phyloP scores from a whole-genome alignment of 352 stramenopile genomes.

The Pythium pectinolyticum region DNA sequence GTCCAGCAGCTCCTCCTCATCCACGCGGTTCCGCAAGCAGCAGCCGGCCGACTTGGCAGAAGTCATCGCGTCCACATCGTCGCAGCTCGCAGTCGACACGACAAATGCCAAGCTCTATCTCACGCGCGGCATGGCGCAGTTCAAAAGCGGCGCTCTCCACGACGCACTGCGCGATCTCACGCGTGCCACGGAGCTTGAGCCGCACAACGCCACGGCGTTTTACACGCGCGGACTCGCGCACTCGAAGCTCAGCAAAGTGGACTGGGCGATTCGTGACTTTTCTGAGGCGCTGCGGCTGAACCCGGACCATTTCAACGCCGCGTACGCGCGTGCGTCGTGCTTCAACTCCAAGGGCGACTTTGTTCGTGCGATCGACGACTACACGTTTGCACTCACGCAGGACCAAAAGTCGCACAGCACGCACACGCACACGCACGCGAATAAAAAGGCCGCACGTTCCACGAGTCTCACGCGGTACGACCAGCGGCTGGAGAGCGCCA shows the following conservation, averaged over 20 bases:
- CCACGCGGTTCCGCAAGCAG: conserved; percentile 54
- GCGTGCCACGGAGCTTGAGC: conserved; percentile 46
- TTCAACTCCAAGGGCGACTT: conserved; percentile 88
- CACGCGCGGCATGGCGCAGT: conserved; percentile 68
- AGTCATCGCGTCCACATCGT: conserved; percentile 71
- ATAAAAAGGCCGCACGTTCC: conserved; percentile 25
- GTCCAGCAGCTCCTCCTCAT: too few species aligned
- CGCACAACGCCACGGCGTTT: conserved; percentile 44
- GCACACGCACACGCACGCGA: too few species aligned
- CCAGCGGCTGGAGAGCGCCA: conserved; percentile 25
- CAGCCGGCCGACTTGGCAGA: conserved; percentile 62
- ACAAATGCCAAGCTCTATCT: conserved; percentile 67
- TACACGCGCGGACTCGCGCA: conserved; percentile 78
- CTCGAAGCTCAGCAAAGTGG: conserved; percentile 64
- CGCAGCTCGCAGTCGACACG: conserved; percentile 58
- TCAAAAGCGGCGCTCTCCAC: conserved; percentile 70
- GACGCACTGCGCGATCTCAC: conserved; percentile 61
- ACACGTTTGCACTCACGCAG: conserved; percentile 85
- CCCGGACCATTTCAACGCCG: conserved; percentile 87
- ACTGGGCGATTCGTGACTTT: conserved; percentile 84
- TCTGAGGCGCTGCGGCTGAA: conserved; percentile 67
- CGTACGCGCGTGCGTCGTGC: conserved; percentile 83
- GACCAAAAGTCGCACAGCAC: conserved; percentile 49
- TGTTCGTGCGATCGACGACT: conserved; percentile 86
- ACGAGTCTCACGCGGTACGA: conserved; percentile 31